Percentiles rank a stretch among this genome's conserved stretches.
Conservation (phyloP, 2,329 filamentous ascomycete genomes). For the Neonectria hederae region DNA sequence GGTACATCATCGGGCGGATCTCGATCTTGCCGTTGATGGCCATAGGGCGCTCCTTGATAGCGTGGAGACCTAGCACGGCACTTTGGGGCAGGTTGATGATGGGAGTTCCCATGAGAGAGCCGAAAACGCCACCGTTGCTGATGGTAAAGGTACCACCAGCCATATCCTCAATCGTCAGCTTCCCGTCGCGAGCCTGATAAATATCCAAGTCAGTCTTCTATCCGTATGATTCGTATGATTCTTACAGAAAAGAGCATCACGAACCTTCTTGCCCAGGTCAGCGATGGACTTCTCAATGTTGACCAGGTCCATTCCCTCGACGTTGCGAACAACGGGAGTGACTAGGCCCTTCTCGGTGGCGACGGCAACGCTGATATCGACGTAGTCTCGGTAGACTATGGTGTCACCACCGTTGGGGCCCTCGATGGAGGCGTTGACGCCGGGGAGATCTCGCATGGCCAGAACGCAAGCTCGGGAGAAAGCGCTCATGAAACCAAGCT, state of each 20-base stretch:
- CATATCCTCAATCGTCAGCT: constrained; percentile 99
- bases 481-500: constrained; percentile 99
- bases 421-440: constrained; percentile 96
- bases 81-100: constrained; percentile 98
- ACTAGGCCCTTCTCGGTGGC: constrained; percentile 98
- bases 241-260: constrained; percentile 26
- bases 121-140: constrained; percentile 96
- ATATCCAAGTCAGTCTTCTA: constrained; percentile 6
- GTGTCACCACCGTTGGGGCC: constrained; percentile 95
- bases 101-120: constrained; percentile 95
- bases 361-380: constrained; percentile 96
- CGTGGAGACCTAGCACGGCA: constrained; percentile 90
- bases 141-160: constrained; percentile 98
- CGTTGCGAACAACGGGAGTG: constrained; percentile 94
- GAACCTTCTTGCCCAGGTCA: constrained; percentile 93
- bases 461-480: constrained; percentile 91
- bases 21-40: constrained; percentile 94
- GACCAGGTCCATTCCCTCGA: constrained; percentile 87
- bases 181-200: constrained; percentile 82
- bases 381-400: constrained; percentile 97
- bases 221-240: neutral
- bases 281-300: constrained; percentile 91
- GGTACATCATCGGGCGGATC: constrained; percentile 99
- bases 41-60: constrained; percentile 93
- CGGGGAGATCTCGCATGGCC: constrained; percentile 94